Evolutionary conservation across 2,329 filamentous ascomycete genomes (phyloP).

Genomic region (Apiospora arundinis): DNA sequence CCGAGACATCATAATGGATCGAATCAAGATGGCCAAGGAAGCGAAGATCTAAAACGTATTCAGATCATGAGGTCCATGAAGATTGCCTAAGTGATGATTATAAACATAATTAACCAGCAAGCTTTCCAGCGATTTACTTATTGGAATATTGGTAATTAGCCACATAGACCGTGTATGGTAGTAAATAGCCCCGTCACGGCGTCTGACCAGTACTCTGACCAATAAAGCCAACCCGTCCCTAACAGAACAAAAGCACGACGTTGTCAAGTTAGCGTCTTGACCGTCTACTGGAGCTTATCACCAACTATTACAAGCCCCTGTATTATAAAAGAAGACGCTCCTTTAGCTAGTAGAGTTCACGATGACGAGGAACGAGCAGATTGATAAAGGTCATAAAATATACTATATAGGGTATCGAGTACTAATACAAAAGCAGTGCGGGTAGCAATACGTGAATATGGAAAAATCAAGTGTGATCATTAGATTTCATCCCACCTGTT

Average conservation of each 20-base stretch:
- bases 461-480: conserved; percentile 9
- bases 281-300: no score
- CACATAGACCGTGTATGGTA: no score
- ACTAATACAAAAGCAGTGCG: conserved; percentile 11
- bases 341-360: neutral
- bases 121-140: no score
- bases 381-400: neutral
- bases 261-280: no score
- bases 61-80: neutral
- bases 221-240: no score
- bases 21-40: neutral
- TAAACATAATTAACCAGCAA: no score
- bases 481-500: neutral
- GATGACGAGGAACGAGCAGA: neutral
- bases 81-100: no score
- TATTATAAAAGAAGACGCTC: neutral
- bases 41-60: neutral
- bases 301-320: no score
- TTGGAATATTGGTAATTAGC: no score
- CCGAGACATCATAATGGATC: neutral
- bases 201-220: no score
- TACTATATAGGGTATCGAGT: conserved; percentile 16
- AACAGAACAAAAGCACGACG: no score
- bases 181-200: no score
- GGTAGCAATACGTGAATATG: neutral